A percentile compares a stretch with the other conserved stretches of the same genome.
These are phyloP conservation scores for Paxillus ammoniavirescens DNA, from an alignment of 768 basidiomycete species.

Conservation along the genomic window DNA sequence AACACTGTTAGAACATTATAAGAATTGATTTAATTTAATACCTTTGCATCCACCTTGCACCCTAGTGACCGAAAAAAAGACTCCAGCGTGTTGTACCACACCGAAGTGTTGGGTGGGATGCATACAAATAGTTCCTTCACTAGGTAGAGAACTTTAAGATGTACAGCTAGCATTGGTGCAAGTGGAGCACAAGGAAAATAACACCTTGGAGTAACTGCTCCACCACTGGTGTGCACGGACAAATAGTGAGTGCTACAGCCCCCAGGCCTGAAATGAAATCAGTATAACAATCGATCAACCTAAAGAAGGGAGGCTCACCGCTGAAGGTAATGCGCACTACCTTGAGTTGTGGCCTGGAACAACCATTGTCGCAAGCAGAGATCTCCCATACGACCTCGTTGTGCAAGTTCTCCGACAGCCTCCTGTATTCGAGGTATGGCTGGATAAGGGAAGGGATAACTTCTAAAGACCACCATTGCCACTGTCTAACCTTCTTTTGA, in stretches of 20 bases:
- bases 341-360: background rate
- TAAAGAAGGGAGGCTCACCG: background rate
- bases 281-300: background rate
- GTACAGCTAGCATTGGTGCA: conserved; percentile 31
- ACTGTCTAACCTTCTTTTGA: conserved; percentile 3
- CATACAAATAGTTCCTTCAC: conserved; percentile 23
- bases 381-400: background rate
- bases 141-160: conserved; percentile 31
- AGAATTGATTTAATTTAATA: conserved; percentile 1
- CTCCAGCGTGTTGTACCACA: conserved; percentile 27
- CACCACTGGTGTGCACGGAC: conserved; percentile 8
- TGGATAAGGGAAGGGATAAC: conserved; percentile 6
- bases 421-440: conserved; percentile 1
- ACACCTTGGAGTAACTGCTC: conserved; percentile 23
- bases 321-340: background rate
- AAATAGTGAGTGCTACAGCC: background rate
- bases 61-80: no score
- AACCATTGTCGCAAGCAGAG: background rate
- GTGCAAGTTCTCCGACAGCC: background rate
- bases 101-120: conserved; percentile 27
- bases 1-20: background rate
- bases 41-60: conserved; percentile 20
- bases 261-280: conserved; percentile 1
- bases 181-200: conserved; percentile 30
- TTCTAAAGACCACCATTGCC: conserved; percentile 3